phyloP scores from a whole-genome alignment of 2,329 filamentous ascomycete genomes.

The Paraphaeosphaeria sporulosa region DNA sequence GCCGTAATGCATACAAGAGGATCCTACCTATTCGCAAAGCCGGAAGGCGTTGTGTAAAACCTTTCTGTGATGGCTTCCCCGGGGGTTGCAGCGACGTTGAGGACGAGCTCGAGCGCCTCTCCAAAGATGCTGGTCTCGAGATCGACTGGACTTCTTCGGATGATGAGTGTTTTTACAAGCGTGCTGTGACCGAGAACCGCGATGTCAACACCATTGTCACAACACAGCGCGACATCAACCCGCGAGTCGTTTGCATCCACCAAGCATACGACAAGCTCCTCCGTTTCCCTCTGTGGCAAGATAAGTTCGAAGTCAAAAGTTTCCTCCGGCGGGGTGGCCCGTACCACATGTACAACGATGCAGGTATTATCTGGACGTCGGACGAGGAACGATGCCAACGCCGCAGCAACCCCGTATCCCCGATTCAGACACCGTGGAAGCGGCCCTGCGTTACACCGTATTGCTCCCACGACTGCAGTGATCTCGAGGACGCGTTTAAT shows the following conservation, averaged over 20 bases:
- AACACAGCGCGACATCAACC: not conserved
- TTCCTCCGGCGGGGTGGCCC: not conserved
- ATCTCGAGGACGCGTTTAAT: not conserved
- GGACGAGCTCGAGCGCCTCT: conserved; percentile 5
- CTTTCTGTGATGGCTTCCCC: not conserved
- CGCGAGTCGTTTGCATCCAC: not conserved
- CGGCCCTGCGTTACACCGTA: not conserved
- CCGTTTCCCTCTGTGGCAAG: not conserved
- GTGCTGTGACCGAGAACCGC: not conserved
- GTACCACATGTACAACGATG: not conserved
- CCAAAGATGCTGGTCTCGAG: conserved; percentile 1
- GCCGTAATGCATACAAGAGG: not conserved
- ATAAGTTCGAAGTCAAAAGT: not conserved
- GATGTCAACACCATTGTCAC: not conserved
- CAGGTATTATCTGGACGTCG: not conserved
- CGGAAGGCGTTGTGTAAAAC: not conserved
- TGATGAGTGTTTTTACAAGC: not conserved
- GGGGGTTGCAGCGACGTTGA: conserved; percentile 9
- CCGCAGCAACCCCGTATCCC: not conserved
- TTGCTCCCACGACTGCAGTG: not conserved
- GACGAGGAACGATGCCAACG: not conserved
- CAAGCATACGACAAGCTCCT: not conserved
- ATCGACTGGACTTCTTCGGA: conserved; percentile 6
- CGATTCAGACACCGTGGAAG: not conserved
- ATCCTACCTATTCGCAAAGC: not conserved